These are phyloP conservation scores for Leccinum rimulosum DNA, from an alignment of 768 basidiomycete species.

Conservation along the genomic window DNA sequence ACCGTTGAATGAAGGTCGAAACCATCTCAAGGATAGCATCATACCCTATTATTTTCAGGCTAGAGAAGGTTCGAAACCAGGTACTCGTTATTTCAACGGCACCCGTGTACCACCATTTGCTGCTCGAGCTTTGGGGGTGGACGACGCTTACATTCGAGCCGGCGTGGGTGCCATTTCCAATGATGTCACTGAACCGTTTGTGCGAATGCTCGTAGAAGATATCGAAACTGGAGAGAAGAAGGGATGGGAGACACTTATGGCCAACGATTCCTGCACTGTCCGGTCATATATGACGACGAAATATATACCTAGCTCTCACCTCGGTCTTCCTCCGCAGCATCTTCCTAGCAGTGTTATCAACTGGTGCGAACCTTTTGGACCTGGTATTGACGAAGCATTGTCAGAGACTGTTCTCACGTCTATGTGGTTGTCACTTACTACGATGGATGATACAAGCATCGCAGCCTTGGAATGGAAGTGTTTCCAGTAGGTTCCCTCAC, in stretches of 20 bases:
- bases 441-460: not conserved
- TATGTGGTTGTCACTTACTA: not conserved
- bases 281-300: constrained; percentile 20
- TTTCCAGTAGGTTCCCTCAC: constrained; percentile 4
- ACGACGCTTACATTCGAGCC: constrained; percentile 13
- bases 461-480: constrained; percentile 6
- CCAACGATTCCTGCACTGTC: constrained; percentile 26
- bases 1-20: constrained; percentile 22
- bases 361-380: constrained; percentile 15
- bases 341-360: constrained; percentile 26
- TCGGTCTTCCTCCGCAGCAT: constrained; percentile 15
- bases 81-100: constrained; percentile 8
- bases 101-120: constrained; percentile 1
- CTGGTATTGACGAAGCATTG: constrained; percentile 7
- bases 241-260: constrained; percentile 30
- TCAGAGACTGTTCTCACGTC: not conserved
- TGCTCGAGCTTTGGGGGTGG: constrained; percentile 9
- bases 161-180: constrained; percentile 17
- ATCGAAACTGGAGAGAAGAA: constrained; percentile 12
- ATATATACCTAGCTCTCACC: constrained; percentile 18
- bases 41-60: constrained; percentile 20
- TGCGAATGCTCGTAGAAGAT: constrained; percentile 16
- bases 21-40: constrained; percentile 18
- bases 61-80: constrained; percentile 9
- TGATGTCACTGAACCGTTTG: constrained; percentile 19